Evolutionary conservation across 805 yeast genomes (phyloP).

Genomic region (Saccharomycopsis fibuligera): DNA sequence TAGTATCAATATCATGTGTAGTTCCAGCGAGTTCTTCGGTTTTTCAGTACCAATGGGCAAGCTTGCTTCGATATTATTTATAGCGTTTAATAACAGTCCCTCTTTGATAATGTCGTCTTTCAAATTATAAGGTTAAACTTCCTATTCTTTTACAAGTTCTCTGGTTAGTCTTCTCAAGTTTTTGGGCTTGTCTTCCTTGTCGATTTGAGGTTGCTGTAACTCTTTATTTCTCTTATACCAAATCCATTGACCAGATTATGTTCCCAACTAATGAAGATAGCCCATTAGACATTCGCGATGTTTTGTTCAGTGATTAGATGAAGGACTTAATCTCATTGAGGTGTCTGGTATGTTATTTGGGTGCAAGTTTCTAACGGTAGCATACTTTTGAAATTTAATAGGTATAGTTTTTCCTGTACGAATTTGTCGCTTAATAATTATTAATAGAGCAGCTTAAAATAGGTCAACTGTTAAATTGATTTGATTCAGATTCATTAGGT

Average conservation of each 20-base stretch:
- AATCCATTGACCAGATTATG: constrained; percentile 30
- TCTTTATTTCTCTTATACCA: constrained; percentile 34
- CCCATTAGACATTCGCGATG: too few relatives aligned
- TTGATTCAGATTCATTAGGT: too few relatives aligned
- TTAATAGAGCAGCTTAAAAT: too few relatives aligned
- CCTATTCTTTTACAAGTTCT: constrained; percentile 36
- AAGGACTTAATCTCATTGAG: too few relatives aligned
- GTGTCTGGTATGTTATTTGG: too few relatives aligned
- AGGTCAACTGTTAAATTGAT: too few relatives aligned
- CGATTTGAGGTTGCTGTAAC: constrained; percentile 38
- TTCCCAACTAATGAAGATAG: too few relatives aligned
- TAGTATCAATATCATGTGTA: constrained; percentile 11
- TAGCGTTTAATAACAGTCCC: constrained; percentile 38
- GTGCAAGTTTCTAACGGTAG: too few relatives aligned
- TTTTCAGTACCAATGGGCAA: constrained; percentile 41
- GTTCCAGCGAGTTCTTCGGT: constrained; percentile 32
- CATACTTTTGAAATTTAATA: too few relatives aligned
- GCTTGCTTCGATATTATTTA: constrained; percentile 48
- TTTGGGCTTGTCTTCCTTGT: constrained; percentile 35
- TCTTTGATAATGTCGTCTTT: constrained; percentile 49
- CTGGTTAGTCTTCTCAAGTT: constrained; percentile 31
- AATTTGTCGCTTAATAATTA: too few relatives aligned
- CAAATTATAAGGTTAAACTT: constrained; percentile 37
- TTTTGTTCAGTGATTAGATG: too few relatives aligned
- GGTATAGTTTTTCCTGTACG: too few relatives aligned